A percentile compares a stretch with the other conserved stretches of the same genome.
Evolutionary conservation across 805 yeast species (phyloP).

Genomic region (Teunomyces gatunensis): DNA sequence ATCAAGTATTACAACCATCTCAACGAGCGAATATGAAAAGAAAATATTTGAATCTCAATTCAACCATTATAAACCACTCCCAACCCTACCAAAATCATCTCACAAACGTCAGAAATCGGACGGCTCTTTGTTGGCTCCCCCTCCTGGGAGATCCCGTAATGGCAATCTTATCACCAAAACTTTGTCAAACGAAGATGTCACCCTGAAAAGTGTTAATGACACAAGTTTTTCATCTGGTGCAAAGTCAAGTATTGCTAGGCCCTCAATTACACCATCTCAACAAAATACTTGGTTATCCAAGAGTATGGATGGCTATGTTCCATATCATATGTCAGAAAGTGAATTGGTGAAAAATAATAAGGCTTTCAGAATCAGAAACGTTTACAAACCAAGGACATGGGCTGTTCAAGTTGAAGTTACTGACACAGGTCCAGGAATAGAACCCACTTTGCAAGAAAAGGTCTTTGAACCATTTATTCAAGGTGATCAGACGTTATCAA

Average conservation of each 20-base stretch:
- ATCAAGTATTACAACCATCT: conserved; percentile 30
- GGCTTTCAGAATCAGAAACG: conserved; percentile 31
- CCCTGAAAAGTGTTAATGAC: not conserved
- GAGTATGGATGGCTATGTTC: conserved; percentile 1
- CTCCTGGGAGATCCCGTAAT: not conserved
- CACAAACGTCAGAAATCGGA: not conserved
- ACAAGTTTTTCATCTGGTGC: not conserved
- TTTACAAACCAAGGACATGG: conserved; percentile 47
- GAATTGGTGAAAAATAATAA: conserved; percentile 38
- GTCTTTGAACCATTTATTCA: conserved; percentile 97
- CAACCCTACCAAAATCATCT: conserved; percentile 8
- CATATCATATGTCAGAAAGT: conserved; percentile 11
- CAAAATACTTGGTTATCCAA: conserved; percentile 1
- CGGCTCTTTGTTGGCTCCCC: not conserved
- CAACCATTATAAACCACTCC: conserved; percentile 23
- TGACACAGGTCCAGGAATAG: conserved; percentile 96
- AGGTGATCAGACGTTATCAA: conserved; percentile 90
- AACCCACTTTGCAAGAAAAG: conserved; percentile 70
- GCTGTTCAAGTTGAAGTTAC: conserved; percentile 68
- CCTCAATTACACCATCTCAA: not conserved
- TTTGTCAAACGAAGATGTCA: not conserved
- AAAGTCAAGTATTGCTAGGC: not conserved
- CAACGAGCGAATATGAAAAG: conserved; percentile 40
- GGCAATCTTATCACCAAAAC: not conserved
- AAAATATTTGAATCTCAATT: conserved; percentile 38